Evolutionary conservation across 1,139 yeast genomes (phyloP), one percentile per base, ranked within the genome.

Genomic region (Candida tropicalis): DNA sequence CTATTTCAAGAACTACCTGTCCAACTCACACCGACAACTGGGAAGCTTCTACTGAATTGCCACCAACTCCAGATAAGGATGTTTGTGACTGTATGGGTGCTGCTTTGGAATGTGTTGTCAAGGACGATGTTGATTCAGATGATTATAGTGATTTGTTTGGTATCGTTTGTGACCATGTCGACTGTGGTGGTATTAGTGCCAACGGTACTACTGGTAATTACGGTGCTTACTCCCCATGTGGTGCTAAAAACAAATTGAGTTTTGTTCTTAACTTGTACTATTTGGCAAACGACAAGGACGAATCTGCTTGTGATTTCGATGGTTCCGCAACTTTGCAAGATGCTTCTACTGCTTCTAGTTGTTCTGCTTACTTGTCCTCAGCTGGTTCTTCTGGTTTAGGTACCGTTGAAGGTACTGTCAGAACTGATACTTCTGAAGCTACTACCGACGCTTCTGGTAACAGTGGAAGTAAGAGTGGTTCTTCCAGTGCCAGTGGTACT

Each of bases 1-100:
- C 62, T 9, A 44, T 46, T 9, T 41, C 59, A 22, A 50, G 58
- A 41, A 64, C 70, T 44, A 49, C 59, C 28, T 85, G 95, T 60
- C 93, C 86, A 44, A 60, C 80, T 12, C 46, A 60, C 26, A 73
- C 69, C 42, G 43, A 66, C 24, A 59, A 70, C 62, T 82, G 87
- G 86, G 59, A 60, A 48, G 87, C 86, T 34, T 63, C 75, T 37
- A 68, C 77, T 41, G 60, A 59, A 24, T 72, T 84, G 58, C 90
- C 90, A 42, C 89, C 89, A 51, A 80, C 87, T 45, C 90, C 90
- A 38, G 77, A 84, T 57, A 63, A 76, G 51, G 73, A 66, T 33
- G 67, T 77, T 46, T 84, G 90, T 66, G 68, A 73, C 56, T 84
- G 90, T 62, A 63, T 79, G 70, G 47, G 62, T 34, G 52, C 59